phyloP scores from a whole-genome alignment of 371 early-diverging fungal genomes.

The Mortierella polycephala region DNA sequence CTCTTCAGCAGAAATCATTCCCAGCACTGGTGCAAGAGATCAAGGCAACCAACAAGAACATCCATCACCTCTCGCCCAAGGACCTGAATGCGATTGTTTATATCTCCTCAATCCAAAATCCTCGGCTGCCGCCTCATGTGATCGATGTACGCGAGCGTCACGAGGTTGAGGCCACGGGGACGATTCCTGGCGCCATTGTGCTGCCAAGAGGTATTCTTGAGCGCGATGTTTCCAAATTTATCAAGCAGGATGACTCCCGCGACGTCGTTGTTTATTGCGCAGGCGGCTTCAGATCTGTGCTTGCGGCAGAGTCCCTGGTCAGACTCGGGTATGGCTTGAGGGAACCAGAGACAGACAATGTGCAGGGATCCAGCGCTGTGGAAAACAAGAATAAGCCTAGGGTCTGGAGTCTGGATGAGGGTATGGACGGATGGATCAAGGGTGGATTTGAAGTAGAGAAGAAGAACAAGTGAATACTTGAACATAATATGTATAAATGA shows the following conservation, averaged over 20 bases:
- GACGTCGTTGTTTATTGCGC: conserved; percentile 70
- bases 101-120: conserved; percentile 6
- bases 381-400: conserved; percentile 3
- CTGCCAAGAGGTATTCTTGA: conserved; percentile 57
- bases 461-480: conserved; percentile 1
- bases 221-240: conserved; percentile 51
- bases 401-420: conserved; percentile 48
- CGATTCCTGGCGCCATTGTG: conserved; percentile 57
- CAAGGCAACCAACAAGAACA: conserved; percentile 47
- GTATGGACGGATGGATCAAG: conserved; percentile 53
- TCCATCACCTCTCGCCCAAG: conserved; percentile 49
- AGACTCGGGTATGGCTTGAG: conserved; percentile 66
- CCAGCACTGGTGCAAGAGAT: conserved; percentile 48
- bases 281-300: conserved; percentile 62
- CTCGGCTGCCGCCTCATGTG: conserved; percentile 34
- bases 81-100: conserved; percentile 38
- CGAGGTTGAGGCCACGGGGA: conserved; percentile 53
- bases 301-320: conserved; percentile 68
- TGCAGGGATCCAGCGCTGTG: not conserved
- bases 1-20: conserved; percentile 39
- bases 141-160: conserved; percentile 57
- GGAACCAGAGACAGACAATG: conserved; percentile 12
- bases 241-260: conserved; percentile 46
- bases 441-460: conserved; percentile 43
- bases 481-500: not conserved